Evolutionary conservation across 1,284 basidiomycete genomes (phyloP).

Genomic region (Waitea zeae): DNA sequence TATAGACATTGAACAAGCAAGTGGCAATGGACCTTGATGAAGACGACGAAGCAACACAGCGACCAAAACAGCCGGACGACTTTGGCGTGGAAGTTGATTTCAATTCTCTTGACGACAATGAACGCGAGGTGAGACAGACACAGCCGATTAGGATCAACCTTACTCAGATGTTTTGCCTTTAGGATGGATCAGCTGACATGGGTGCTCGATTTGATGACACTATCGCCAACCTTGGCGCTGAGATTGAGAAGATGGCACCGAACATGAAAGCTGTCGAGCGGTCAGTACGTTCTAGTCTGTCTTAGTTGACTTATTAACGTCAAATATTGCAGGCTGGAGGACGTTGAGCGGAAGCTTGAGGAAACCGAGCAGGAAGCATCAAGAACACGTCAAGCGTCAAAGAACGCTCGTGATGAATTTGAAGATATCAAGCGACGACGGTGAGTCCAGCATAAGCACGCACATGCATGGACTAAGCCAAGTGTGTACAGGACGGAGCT

Average conservation of each 20-base stretch:
- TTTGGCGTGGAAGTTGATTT: constrained; percentile 92
- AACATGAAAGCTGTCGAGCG: constrained; percentile 93
- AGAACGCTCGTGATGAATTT: constrained; percentile 80
- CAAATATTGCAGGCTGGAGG: constrained; percentile 48
- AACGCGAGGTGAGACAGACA: constrained; percentile 55
- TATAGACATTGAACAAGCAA: constrained; percentile 62
- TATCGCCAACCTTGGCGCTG: constrained; percentile 55
- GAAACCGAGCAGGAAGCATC: constrained; percentile 66
- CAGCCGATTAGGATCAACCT: no score
- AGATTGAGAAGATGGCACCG: constrained; percentile 90
- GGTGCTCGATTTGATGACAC: constrained; percentile 65
- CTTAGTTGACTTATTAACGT: constrained; percentile 3
- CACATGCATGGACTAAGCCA: constrained; percentile 1
- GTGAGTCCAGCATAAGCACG: constrained; percentile 19
- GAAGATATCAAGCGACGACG: constrained; percentile 74
- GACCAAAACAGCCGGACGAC: constrained; percentile 54
- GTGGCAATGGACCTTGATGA: constrained; percentile 85
- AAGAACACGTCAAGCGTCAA: constrained; percentile 70
- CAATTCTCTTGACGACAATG: constrained; percentile 63
- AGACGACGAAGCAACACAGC: constrained; percentile 64
- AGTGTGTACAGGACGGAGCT: constrained; percentile 43
- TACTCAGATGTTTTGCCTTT: no score
- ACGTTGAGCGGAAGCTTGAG: constrained; percentile 68
- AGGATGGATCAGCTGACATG: constrained; percentile 54
- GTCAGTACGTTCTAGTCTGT: constrained; percentile 17